Evolutionary conservation across 1,139 yeast species (phyloP).

Genomic region (Suhomyces guaymorum): DNA sequence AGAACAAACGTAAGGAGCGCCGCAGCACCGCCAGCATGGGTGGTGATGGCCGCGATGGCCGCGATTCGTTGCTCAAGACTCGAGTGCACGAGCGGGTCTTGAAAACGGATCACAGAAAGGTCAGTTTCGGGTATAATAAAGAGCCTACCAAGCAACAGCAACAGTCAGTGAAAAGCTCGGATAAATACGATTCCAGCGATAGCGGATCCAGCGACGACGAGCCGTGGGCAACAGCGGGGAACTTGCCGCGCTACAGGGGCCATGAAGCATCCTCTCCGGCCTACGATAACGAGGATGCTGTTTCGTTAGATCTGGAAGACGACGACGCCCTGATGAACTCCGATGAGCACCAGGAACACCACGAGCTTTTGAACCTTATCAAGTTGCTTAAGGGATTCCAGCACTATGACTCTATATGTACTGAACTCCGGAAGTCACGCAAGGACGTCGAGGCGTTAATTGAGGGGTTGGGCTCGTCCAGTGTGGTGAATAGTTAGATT

Average conservation of each 20-base stretch:
- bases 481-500: slow-evolving; percentile 39
- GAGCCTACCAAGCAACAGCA: slow-evolving; percentile 11
- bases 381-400: slow-evolving; percentile 57
- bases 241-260: no score
- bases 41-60: slow-evolving; percentile 12
- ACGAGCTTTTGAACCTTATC: slow-evolving; percentile 34
- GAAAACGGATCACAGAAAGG: slow-evolving; percentile 29
- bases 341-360: slow-evolving; percentile 28
- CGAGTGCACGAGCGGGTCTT: slow-evolving; percentile 33
- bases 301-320: slow-evolving; percentile 9
- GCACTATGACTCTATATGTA: slow-evolving; percentile 72
- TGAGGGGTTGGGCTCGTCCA: slow-evolving; percentile 44
- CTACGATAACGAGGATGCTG: slow-evolving; percentile 14
- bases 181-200: slow-evolving; percentile 3
- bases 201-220: slow-evolving; percentile 10
- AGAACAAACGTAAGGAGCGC: slow-evolving; percentile 11
- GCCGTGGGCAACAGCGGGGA: not conserved
- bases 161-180: not conserved
- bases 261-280: no score
- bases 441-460: slow-evolving; percentile 55
- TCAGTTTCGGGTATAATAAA: slow-evolving; percentile 36
- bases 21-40: slow-evolving; percentile 7
- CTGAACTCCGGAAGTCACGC: slow-evolving; percentile 60
- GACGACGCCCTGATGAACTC: slow-evolving; percentile 10
- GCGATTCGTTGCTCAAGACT: slow-evolving; percentile 24